Base-by-base conservation (phyloP, 805 yeast species). In the Candida odintsovae region DNA sequence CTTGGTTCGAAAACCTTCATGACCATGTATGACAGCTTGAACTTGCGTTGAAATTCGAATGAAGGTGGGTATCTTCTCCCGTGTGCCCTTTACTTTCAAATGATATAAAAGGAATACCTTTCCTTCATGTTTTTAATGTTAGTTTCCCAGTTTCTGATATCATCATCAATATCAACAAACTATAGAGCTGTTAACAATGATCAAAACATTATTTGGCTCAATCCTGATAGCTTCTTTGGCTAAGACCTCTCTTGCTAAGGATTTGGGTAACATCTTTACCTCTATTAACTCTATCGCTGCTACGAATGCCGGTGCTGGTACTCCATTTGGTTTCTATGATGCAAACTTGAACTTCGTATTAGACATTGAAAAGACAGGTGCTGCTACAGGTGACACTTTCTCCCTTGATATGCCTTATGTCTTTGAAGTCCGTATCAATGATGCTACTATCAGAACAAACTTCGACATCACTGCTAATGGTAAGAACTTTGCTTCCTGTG, bases 381-480 rank as follows among this genome's bases (percentile, higher is more conserved):
- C 31, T 5, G 29, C 41, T 15, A 49, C 51, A 18, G 55, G 55
- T 39, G 55, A 51, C 26, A 49, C 50, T 2, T 51, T 51, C 38
- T 29, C 46, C 6, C 29, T 49, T 38, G 38, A 15, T 12, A 51
- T 51, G 55, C 55, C 55, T 8, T 23, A 43, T 28, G 52, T 51
- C 26, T 47, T 35, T n/a, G 50, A 49, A 25, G 38, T 51, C 29
- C 46, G 54, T 44, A 46, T 46, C 19, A 31, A 18, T 12, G 36
- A 42, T 13, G 44, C 46, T 7, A 31, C 13, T 4, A 18, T 44
- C 9, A 31, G 31, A 18, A 42, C 45, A 42, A 21, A 18, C 19
- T 50, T 50, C 22, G 51, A 48, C 25, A 43, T 50, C 26, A 38
- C 37, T 4, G 25, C 22, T 4, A 43, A 40, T 26, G 54, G 44